Percentiles rank a stretch among this genome's conserved stretches.
Evolutionary conservation across 2,329 filamentous ascomycete species (phyloP).

Genomic region (Monosporascus sp.): DNA sequence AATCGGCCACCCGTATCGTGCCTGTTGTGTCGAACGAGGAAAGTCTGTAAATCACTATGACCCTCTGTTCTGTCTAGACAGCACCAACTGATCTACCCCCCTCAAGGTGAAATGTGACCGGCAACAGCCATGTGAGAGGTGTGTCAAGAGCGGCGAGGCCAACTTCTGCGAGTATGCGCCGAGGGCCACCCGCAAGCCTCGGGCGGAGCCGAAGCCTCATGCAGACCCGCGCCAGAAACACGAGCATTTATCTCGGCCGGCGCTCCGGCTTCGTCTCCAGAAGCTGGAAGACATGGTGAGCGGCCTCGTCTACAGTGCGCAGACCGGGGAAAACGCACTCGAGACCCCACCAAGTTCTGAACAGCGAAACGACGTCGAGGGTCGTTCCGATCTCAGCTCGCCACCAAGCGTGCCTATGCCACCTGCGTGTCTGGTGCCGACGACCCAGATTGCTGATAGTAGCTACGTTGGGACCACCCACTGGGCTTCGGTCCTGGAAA

Average conservation of each 20-base stretch:
- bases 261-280: constrained; percentile 29
- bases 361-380: constrained; percentile 20
- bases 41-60: constrained; percentile 19
- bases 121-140: constrained; percentile 33
- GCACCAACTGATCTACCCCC: constrained; percentile 4
- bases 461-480: constrained; percentile 30
- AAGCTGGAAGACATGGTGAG: constrained; percentile 32
- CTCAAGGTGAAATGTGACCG: constrained; percentile 33
- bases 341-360: constrained; percentile 24
- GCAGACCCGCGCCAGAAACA: constrained; percentile 19
- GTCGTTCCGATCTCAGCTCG: constrained; percentile 24
- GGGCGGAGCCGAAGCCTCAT: constrained; percentile 25
- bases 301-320: constrained; percentile 19
- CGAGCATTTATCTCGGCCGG: constrained; percentile 24
- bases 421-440: constrained; percentile 10
- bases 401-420: constrained; percentile 18
- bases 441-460: constrained; percentile 16
- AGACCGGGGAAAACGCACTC: constrained; percentile 14
- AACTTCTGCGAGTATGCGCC: constrained; percentile 32
- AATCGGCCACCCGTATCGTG: constrained; percentile 31
- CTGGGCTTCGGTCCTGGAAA: constrained; percentile 30
- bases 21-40: constrained; percentile 28
- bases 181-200: constrained; percentile 25
- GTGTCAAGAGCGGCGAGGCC: constrained; percentile 31
- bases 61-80: constrained; percentile 4